Evolutionary conservation across 257 asterid species (phyloP).

Genomic region (Solanum paucissectum): DNA sequence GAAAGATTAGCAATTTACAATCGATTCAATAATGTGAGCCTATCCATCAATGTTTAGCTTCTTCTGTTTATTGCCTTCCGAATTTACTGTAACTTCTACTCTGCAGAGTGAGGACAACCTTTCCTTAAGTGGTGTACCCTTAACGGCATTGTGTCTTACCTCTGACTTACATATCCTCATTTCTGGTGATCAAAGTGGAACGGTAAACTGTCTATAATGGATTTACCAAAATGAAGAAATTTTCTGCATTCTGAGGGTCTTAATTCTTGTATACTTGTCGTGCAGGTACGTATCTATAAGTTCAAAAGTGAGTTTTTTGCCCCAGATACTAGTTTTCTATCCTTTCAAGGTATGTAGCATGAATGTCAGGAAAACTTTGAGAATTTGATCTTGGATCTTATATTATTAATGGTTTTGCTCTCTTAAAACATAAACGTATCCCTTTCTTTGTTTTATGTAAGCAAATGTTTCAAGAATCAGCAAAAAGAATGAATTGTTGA

Average conservation of each 20-base stretch:
- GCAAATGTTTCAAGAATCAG: background rate
- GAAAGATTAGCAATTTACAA: background rate
- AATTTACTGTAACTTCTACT: background rate
- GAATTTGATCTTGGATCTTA: background rate
- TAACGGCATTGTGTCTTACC: slow-evolving; percentile 57
- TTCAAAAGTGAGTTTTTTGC: slow-evolving; percentile 62
- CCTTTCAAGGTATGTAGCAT: slow-evolving; percentile 59
- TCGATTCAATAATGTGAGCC: background rate
- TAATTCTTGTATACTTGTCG: background rate
- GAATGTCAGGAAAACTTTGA: background rate
- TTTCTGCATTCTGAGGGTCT: background rate
- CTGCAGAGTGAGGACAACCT: slow-evolving; percentile 72
- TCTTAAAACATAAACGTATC: background rate
- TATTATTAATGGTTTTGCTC: background rate
- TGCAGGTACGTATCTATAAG: slow-evolving; percentile 71
- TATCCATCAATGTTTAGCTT: background rate
- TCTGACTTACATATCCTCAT: slow-evolving; percentile 46
- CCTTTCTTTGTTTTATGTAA: background rate
- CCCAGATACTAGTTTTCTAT: slow-evolving; percentile 51
- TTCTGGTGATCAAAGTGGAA: slow-evolving; percentile 91
- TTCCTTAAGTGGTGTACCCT: slow-evolving; percentile 58
- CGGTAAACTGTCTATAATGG: slow-evolving; percentile 28
- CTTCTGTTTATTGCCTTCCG: background rate
- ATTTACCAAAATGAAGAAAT: background rate
- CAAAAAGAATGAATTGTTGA: background rate